A percentile compares a stretch with the other conserved stretches of the same genome.
Evolutionary conservation across 1,284 basidiomycete genomes (phyloP).

Genomic region (Coniferiporia weirii): DNA sequence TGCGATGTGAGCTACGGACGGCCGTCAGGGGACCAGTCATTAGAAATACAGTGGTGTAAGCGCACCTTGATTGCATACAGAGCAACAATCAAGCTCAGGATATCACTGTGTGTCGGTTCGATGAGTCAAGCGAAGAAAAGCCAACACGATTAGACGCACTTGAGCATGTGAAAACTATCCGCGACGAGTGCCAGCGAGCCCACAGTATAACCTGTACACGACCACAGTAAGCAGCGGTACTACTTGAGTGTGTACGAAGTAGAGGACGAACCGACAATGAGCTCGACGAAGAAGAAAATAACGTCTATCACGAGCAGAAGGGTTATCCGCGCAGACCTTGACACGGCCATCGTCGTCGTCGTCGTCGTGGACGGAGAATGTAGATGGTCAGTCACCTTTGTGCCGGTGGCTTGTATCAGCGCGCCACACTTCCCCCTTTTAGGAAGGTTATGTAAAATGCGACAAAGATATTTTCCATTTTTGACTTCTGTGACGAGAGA

Average conservation of each 20-base stretch:
- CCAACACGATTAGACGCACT: conserved; percentile 44
- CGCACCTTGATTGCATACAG: conserved; percentile 92
- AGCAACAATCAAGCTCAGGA: conserved; percentile 92
- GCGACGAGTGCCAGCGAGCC: conserved; percentile 94
- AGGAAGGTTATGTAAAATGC: neutral
- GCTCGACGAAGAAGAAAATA: conserved; percentile 90
- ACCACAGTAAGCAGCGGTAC: conserved; percentile 10
- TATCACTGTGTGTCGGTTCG: conserved; percentile 56
- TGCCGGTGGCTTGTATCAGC: too few species aligned
- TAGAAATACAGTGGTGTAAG: conserved; percentile 7
- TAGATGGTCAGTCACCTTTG: too few species aligned
- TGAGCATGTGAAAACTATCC: conserved; percentile 98
- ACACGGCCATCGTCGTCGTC: conserved; percentile 45
- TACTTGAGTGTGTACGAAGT: neutral
- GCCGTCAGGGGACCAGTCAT: conserved; percentile 11
- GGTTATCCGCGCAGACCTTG: conserved; percentile 73
- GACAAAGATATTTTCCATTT: neutral
- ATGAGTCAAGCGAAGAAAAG: conserved; percentile 3
- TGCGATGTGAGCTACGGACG: conserved; percentile 46
- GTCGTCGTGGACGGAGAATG: neutral
- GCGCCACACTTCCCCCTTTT: too few species aligned
- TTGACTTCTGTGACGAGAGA: neutral
- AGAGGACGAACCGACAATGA: conserved; percentile 62
- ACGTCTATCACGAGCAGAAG: conserved; percentile 82
- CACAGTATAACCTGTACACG: conserved; percentile 75